phyloP scores from a whole-genome alignment of 257 asterid genomes.

The Coffea eugenioides region DNA sequence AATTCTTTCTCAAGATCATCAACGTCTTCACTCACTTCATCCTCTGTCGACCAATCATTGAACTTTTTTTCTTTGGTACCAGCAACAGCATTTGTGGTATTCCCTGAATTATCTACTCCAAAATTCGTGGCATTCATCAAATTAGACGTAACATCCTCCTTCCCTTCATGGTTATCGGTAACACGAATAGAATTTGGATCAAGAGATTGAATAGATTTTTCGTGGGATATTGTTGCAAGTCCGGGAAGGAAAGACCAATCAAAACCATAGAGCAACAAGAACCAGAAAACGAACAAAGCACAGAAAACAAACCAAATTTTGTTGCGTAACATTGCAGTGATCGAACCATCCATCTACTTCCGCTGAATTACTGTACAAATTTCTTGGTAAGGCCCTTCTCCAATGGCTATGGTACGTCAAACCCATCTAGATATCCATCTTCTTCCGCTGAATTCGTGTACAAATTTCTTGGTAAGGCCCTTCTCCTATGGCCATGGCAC shows the following conservation, averaged over 20 bases:
- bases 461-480: constrained; percentile 5
- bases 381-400: constrained; percentile 9
- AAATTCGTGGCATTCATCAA: not conserved
- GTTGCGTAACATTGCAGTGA: constrained; percentile 31
- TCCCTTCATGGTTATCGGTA: not conserved
- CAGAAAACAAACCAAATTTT: constrained; percentile 56
- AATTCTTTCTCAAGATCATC: constrained; percentile 36
- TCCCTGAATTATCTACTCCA: not conserved
- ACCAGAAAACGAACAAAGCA: constrained; percentile 63
- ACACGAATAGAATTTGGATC: not conserved
- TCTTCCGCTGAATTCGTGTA: constrained; percentile 11
- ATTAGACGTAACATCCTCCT: not conserved
- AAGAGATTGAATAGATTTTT: constrained; percentile 19
- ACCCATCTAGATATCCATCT: constrained; percentile 32
- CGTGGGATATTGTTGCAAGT: constrained; percentile 27
- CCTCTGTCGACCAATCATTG: not conserved
- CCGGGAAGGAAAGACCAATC: constrained; percentile 61
- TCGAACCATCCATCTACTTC: constrained; percentile 40
- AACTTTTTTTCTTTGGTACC: not conserved
- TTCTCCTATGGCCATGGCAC: constrained; percentile 25
- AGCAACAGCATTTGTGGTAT: constrained; percentile 8
- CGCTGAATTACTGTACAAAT: constrained; percentile 10
- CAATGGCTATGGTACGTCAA: constrained; percentile 13
- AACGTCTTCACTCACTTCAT: constrained; percentile 23
- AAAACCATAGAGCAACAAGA: constrained; percentile 47